Evolutionary conservation across 169 alveolate genomes (phyloP), one percentile per base, ranked within the genome.

Genomic region (Cryptosporidium canis): DNA sequence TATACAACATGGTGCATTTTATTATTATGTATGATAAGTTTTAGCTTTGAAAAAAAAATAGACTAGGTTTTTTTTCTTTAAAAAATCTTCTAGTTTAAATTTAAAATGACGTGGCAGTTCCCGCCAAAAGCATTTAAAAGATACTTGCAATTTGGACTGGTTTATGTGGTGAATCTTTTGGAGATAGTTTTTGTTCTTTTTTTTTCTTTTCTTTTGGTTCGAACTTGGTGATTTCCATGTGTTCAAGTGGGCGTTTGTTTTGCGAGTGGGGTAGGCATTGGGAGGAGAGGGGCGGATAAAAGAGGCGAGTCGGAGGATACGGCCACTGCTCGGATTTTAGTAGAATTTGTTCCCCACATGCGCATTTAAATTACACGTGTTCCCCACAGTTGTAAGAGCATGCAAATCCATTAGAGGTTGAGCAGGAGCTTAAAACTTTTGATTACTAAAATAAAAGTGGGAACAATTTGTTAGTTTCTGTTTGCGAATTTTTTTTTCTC

Each of bases 281-380:
- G n/a, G n/a, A n/a, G n/a, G n/a, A n/a, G n/a, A n/a, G n/a, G n/a
- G n/a, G n/a, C n/a, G n/a, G n/a, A n/a, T n/a, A n/a, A n/a, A n/a
- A n/a, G n/a, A n/a, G n/a, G n/a, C n/a, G n/a, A n/a, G n/a, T n/a
- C n/a, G n/a, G n/a, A n/a, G n/a, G n/a, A n/a, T n/a, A n/a, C n/a
- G n/a, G n/a, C n/a, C n/a, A n/a, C n/a, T 61, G 48, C 68, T 61
- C 68, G 68, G 9, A 61, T 61, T 61, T 61, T 61, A 61, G 68
- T 61, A 61, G 18, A 31, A 61, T 9, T 2, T 35, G 14, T 4
- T 61, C 45, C 68, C 68, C 68, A 16, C 68, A 31, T n/a, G 68
- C 24, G 63, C 27, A 44, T 29, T 3, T 35, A 31, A 3, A 35
- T 8, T 29, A 61, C 47, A 61, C 68, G 68, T 35, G 68, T 61